Evolutionary conservation across 257 asterid species (phyloP).

Genomic region (Solanum arcanum): DNA sequence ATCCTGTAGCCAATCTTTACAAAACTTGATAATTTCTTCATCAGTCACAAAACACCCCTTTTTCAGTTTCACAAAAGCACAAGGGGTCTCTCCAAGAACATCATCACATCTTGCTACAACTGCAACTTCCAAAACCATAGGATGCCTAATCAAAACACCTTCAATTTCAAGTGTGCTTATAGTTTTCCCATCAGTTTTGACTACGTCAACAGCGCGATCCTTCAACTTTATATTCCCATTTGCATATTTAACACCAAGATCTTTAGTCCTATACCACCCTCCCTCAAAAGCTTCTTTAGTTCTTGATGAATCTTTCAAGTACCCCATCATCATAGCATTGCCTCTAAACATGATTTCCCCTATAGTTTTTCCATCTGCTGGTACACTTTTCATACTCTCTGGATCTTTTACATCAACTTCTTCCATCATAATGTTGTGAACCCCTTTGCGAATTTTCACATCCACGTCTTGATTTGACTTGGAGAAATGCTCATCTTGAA

Average conservation of each 20-base stretch:
- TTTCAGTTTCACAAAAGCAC: slow-evolving; percentile 63
- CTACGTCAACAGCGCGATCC: slow-evolving; percentile 43
- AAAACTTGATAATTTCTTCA: slow-evolving; percentile 36
- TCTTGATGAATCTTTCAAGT: slow-evolving; percentile 27
- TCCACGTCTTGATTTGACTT: slow-evolving; percentile 5
- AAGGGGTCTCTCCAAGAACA: slow-evolving; percentile 55
- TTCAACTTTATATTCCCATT: slow-evolving; percentile 48
- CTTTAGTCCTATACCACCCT: slow-evolving; percentile 73
- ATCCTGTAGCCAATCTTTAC: slow-evolving; percentile 33
- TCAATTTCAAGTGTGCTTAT: slow-evolving; percentile 57
- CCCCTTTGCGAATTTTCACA: slow-evolving; percentile 33
- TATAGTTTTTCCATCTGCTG: slow-evolving; percentile 37
- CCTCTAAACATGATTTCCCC: slow-evolving; percentile 73
- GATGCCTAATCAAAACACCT: slow-evolving; percentile 31
- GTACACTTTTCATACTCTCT: slow-evolving; percentile 42
- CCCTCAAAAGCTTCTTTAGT: slow-evolving; percentile 46
- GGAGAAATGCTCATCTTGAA: slow-evolving; percentile 1
- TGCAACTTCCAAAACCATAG: slow-evolving; percentile 49
- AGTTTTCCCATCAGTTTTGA: slow-evolving; percentile 38
- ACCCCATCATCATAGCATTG: slow-evolving; percentile 57
- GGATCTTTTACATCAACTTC: slow-evolving; percentile 50
- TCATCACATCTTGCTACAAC: slow-evolving; percentile 61
- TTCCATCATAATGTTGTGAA: slow-evolving; percentile 35
- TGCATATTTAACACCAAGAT: slow-evolving; percentile 40
- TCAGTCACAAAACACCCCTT: slow-evolving; percentile 17